Conservation (phyloP, 2,329 filamentous ascomycete species). For the Aspergillus brasiliensis region DNA sequence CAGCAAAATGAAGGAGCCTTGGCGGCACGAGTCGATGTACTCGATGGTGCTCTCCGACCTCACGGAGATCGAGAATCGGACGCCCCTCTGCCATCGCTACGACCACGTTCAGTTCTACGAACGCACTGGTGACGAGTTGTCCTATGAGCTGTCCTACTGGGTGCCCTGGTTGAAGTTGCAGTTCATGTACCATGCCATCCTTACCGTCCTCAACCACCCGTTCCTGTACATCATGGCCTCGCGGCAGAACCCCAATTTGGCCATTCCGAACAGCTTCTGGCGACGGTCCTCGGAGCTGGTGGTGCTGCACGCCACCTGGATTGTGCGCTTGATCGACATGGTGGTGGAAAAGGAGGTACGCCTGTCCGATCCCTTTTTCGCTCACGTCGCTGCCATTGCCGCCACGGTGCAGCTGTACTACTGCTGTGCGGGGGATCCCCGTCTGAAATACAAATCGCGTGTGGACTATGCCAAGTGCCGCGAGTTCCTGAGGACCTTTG, state of each 20-base stretch:
- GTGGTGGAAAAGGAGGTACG: conserved; percentile 53
- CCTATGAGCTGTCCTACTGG: conserved; percentile 53
- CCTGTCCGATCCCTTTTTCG: conserved; percentile 56
- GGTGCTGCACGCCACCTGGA: conserved; percentile 56
- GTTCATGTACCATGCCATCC: conserved; percentile 56
- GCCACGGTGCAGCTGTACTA: conserved; percentile 58
- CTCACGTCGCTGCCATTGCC: conserved; percentile 54
- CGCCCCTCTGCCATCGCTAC: conserved; percentile 55
- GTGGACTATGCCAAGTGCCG: conserved; percentile 56
- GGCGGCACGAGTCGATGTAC: conserved; percentile 57
- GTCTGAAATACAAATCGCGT: conserved; percentile 55
- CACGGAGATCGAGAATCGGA: conserved; percentile 51
- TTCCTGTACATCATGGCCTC: conserved; percentile 57
- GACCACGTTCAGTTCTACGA: conserved; percentile 57
- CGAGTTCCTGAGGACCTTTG: conserved; percentile 53
- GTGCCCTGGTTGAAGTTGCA: conserved; percentile 56
- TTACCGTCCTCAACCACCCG: conserved; percentile 56
- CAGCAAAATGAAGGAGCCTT: conserved; percentile 53
- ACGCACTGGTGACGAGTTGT: conserved; percentile 50
- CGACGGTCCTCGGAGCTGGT: conserved; percentile 55
- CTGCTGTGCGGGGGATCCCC: conserved; percentile 53
- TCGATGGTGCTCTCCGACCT: conserved; percentile 54
- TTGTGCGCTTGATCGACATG: conserved; percentile 59
- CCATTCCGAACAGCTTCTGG: conserved; percentile 59
- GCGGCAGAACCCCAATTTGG: conserved; percentile 55